Evolutionary conservation across 371 early-diverging fungal species (phyloP).

Genomic region (Mucor irregularis): DNA sequence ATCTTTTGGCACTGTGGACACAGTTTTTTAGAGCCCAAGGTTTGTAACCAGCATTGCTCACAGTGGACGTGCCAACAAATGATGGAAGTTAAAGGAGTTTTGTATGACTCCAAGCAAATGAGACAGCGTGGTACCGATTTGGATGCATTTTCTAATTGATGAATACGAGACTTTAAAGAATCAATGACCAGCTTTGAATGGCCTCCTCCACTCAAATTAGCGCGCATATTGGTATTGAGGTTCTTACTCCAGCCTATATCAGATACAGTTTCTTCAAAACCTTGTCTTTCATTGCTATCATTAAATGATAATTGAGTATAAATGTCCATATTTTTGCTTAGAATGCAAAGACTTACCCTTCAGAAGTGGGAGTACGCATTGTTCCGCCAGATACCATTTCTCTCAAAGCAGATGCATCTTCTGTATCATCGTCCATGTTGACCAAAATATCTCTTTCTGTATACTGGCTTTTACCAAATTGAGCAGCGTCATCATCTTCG

Average conservation of each 20-base stretch:
- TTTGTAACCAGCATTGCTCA: constrained; percentile 86
- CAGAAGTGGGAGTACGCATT: constrained; percentile 18
- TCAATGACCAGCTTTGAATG: constrained; percentile 73
- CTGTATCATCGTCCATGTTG: constrained; percentile 49
- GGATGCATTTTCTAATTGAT: constrained; percentile 60
- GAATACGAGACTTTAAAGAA: constrained; percentile 72
- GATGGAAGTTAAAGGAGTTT: constrained; percentile 73
- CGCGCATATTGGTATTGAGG: constrained; percentile 3
- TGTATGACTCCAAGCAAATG: constrained; percentile 81
- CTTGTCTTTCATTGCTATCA: constrained; percentile 23
- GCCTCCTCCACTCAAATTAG: constrained; percentile 23
- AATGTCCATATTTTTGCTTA: background rate
- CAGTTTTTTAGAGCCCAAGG: constrained; percentile 82
- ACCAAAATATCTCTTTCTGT: constrained; percentile 62
- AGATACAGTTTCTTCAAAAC: constrained; percentile 41
- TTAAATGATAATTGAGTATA: constrained; percentile 11
- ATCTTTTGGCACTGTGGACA: constrained; percentile 93
- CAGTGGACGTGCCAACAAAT: constrained; percentile 95
- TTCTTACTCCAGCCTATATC: constrained; percentile 31
- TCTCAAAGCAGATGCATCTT: constrained; percentile 48
- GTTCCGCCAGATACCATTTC: constrained; percentile 47
- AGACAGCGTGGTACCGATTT: constrained; percentile 64
- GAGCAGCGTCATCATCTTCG: constrained; percentile 74
- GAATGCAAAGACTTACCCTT: constrained; percentile 6
- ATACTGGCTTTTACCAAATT: constrained; percentile 76